These are phyloP conservation scores for Staphylotrichum tortipilum DNA, from an alignment of 495 filamentous ascomycete genomes.

Conservation along the genomic window DNA sequence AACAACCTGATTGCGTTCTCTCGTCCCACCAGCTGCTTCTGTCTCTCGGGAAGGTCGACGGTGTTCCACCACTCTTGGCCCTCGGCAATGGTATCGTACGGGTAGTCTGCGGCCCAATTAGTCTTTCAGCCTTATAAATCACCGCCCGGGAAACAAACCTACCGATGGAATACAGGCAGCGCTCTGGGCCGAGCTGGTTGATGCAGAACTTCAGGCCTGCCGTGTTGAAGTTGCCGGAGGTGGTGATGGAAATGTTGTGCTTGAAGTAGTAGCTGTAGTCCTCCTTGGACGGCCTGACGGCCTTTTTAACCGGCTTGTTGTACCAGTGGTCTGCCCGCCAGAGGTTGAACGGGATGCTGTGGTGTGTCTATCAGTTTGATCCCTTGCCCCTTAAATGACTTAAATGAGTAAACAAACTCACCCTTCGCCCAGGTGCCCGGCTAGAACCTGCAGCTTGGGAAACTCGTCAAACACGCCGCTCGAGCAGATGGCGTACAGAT, in stretches of 20 bases:
- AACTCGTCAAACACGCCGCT: constrained; percentile 43
- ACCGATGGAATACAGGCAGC: constrained; percentile 35
- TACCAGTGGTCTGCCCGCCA: constrained; percentile 57
- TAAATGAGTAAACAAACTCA: too few relatives aligned
- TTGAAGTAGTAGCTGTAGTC: constrained; percentile 55
- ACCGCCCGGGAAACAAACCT: background rate
- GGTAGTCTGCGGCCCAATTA: constrained; percentile 18
- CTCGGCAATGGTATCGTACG: constrained; percentile 41
- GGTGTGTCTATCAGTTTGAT: background rate
- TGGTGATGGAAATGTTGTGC: constrained; percentile 55
- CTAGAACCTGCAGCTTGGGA: constrained; percentile 49
- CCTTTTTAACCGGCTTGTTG: constrained; percentile 42
- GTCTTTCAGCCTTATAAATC: background rate
- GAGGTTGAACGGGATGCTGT: constrained; percentile 55
- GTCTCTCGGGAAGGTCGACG: constrained; percentile 33
- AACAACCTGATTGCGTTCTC: constrained; percentile 50
- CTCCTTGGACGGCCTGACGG: constrained; percentile 45
- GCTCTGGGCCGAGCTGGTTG: constrained; percentile 27
- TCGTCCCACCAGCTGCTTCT: constrained; percentile 44
- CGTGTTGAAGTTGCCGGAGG: constrained; percentile 53
- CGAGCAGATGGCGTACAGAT: constrained; percentile 29
- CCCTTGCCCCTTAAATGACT: too few relatives aligned
- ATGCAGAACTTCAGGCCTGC: constrained; percentile 44
- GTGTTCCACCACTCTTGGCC: constrained; percentile 46
- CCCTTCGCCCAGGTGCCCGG: constrained; percentile 55